Conservation (phyloP, 2,329 filamentous ascomycete species). For the Fusarium protoensiforme region DNA sequence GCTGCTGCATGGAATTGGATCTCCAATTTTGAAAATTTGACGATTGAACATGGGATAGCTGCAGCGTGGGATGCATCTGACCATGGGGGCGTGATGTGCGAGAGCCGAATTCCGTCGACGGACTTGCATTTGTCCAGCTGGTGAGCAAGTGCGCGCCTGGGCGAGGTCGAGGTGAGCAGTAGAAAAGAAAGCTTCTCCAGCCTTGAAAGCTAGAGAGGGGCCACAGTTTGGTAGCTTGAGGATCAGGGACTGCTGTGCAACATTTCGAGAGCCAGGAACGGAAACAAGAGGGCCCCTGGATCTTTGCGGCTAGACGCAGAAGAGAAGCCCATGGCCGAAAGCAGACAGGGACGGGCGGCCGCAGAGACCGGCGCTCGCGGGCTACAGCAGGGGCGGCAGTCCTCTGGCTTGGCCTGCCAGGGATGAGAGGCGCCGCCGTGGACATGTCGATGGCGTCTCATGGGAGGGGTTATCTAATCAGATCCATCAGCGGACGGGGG, state of each 20-base stretch:
- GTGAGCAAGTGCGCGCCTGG: background rate
- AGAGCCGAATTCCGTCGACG: background rate
- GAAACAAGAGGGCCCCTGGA: background rate
- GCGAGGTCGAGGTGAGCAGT: background rate
- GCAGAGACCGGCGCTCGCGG: background rate
- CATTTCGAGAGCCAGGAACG: background rate
- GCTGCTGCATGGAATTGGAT: slow-evolving; percentile 12
- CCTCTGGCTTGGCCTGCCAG: slow-evolving; percentile 2
- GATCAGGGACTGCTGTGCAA: slow-evolving; percentile 1
- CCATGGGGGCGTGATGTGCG: slow-evolving; percentile 1
- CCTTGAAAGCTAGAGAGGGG: slow-evolving; percentile 5
- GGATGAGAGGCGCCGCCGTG: background rate
- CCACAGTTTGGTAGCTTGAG: background rate
- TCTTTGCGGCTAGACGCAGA: background rate
- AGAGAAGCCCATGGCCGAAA: background rate
- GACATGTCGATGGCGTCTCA: slow-evolving; percentile 11
- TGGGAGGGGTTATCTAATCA: slow-evolving; percentile 42
- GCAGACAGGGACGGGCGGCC: background rate
- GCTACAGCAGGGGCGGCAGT: slow-evolving; percentile 6
- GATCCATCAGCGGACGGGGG: slow-evolving; percentile 24
- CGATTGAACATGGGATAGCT: slow-evolving; percentile 13
- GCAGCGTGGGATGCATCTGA: slow-evolving; percentile 14
- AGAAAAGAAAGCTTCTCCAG: background rate
- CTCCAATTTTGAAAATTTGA: slow-evolving; percentile 12
- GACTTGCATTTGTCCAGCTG: background rate